Evolutionary conservation across 306 rosid genomes (phyloP).

Genomic region (Vigna reflexopilosa): DNA sequence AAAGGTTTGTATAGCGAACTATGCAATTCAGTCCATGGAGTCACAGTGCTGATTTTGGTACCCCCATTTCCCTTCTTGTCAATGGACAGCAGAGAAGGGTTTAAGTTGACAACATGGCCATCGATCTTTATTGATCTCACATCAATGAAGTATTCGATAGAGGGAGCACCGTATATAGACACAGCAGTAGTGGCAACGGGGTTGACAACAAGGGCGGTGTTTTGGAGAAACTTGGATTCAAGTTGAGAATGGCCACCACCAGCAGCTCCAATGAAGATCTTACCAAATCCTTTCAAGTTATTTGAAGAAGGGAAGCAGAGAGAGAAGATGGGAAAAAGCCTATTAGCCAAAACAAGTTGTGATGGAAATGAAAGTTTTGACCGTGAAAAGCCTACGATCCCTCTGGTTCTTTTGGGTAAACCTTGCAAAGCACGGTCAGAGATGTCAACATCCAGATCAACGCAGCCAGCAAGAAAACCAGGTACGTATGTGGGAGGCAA

Average conservation of each 20-base stretch:
- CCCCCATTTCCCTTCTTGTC: conserved; percentile 35
- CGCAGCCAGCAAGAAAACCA: conserved; percentile 3
- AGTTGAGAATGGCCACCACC: neutral
- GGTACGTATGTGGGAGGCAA: neutral
- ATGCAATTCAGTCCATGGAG: conserved; percentile 22
- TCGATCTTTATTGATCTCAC: conserved; percentile 39
- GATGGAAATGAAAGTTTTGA: conserved; percentile 1
- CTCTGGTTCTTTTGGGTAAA: neutral
- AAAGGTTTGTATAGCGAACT: conserved; percentile 29
- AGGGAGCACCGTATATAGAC: neutral
- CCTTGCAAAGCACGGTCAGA: neutral
- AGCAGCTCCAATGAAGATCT: conserved; percentile 10
- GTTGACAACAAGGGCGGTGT: conserved; percentile 29
- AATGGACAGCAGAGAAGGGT: conserved; percentile 28
- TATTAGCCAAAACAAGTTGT: conserved; percentile 1
- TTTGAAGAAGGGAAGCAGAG: conserved; percentile 35
- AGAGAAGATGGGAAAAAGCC: conserved; percentile 18
- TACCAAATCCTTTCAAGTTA: neutral
- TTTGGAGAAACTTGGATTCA: neutral
- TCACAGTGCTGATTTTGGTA: conserved; percentile 27
- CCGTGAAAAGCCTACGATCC: conserved; percentile 39
- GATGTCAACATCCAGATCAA: neutral
- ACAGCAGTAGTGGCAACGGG: neutral
- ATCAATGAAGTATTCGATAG: conserved; percentile 26
- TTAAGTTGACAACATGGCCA: conserved; percentile 20